Evolutionary conservation across 495 filamentous ascomycete species (phyloP).

Genomic region (Pyronema omphalodes): DNA sequence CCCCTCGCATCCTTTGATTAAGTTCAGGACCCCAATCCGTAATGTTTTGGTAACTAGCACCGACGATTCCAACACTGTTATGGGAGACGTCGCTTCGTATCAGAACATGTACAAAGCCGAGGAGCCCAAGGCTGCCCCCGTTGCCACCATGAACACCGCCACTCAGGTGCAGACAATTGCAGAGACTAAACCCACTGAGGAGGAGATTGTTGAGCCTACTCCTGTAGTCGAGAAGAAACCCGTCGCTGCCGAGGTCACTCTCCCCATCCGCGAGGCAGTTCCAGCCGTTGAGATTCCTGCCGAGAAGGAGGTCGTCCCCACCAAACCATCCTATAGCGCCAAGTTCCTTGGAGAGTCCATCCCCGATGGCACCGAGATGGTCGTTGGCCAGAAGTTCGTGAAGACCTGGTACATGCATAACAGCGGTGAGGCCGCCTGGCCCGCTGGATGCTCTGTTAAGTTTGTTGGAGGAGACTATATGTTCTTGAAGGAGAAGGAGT

Average conservation of each 20-base stretch:
- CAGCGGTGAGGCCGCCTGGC: slow-evolving; percentile 61
- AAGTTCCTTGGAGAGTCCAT: slow-evolving; percentile 64
- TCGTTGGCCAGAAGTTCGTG: slow-evolving; percentile 52
- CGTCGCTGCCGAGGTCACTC: slow-evolving; percentile 4
- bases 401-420: slow-evolving; percentile 90
- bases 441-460: slow-evolving; percentile 72
- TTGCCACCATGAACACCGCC: slow-evolving; percentile 33
- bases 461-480: slow-evolving; percentile 90
- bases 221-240: slow-evolving; percentile 8
- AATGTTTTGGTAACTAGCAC: slow-evolving; percentile 75
- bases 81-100: slow-evolving; percentile 11
- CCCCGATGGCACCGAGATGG: slow-evolving; percentile 52
- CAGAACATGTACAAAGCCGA: background rate
- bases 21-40: slow-evolving; percentile 86
- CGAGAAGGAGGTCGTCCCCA: slow-evolving; percentile 17
- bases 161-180: slow-evolving; percentile 54
- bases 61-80: slow-evolving; percentile 41
- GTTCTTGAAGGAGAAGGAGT: slow-evolving; percentile 55
- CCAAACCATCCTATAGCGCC: slow-evolving; percentile 22
- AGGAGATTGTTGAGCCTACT: slow-evolving; percentile 9
- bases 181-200: slow-evolving; percentile 45
- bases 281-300: slow-evolving; percentile 21
- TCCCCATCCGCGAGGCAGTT: slow-evolving; percentile 22
- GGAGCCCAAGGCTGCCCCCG: slow-evolving; percentile 1
- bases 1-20: slow-evolving; percentile 84